phyloP scores from a whole-genome alignment of 1,139 yeast genomes.

The Geotrichum cucujoidarum region DNA sequence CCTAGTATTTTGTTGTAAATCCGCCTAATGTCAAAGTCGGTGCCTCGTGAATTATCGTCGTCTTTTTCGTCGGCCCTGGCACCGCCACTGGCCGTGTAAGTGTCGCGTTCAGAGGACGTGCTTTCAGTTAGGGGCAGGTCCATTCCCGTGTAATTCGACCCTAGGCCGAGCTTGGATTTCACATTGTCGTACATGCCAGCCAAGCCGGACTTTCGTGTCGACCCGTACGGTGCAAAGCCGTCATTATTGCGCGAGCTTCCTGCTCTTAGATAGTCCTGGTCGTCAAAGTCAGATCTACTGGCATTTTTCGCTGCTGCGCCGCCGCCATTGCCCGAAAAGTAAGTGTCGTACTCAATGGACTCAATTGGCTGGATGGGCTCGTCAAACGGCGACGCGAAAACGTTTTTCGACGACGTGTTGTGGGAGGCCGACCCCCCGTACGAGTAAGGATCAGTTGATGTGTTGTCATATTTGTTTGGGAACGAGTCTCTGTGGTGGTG shows the following conservation, averaged over 20 bases:
- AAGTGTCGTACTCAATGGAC: constrained; percentile 13
- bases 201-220: constrained; percentile 23
- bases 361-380: constrained; percentile 16
- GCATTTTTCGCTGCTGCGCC: background rate
- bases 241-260: background rate
- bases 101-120: constrained; percentile 12
- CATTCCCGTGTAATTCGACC: constrained; percentile 33
- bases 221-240: constrained; percentile 12
- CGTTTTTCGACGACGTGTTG: constrained; percentile 9
- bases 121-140: constrained; percentile 34
- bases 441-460: constrained; percentile 15
- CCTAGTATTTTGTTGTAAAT: constrained; percentile 47
- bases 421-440: constrained; percentile 6
- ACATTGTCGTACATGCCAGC: constrained; percentile 31
- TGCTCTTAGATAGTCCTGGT: constrained; percentile 14
- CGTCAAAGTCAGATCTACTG: constrained; percentile 12
- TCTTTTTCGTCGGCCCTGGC: constrained; percentile 23
- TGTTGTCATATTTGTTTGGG: constrained; percentile 16
- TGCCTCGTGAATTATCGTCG: constrained; percentile 20
- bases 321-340: constrained; percentile 2
- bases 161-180: constrained; percentile 32
- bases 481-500: constrained; percentile 5
- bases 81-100: constrained; percentile 17
- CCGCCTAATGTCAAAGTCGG: constrained; percentile 55
- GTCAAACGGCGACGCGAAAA: constrained; percentile 17